phyloP scores from a whole-genome alignment of 2,329 filamentous ascomycete species.

The Trichoderma sp. region DNA sequence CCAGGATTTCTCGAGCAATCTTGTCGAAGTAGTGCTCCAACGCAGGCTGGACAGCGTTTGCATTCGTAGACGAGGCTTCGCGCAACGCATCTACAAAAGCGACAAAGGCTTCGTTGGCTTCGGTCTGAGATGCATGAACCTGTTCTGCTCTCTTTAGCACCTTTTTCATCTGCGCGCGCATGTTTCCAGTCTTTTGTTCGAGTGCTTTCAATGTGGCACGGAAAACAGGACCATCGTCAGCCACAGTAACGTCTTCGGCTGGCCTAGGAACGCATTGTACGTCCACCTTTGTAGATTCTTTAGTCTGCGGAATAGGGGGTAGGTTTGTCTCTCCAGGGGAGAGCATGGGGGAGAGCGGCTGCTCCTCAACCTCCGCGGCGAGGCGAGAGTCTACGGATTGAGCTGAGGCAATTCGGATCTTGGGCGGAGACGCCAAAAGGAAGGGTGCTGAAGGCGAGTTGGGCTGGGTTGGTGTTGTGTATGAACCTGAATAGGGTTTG shows the following conservation, averaged over 20 bases:
- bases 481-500: conserved; percentile 10
- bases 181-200: conserved; percentile 93
- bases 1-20: conserved; percentile 84
- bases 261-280: conserved; percentile 75
- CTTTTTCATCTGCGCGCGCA: conserved; percentile 93
- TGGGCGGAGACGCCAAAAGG: conserved; percentile 68
- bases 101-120: conserved; percentile 80
- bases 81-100: conserved; percentile 81
- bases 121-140: conserved; percentile 72
- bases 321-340: conserved; percentile 36
- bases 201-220: conserved; percentile 93
- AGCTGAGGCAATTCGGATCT: conserved; percentile 77
- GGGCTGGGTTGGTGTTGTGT: conserved; percentile 48
- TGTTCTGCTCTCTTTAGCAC: conserved; percentile 92
- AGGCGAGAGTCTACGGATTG: conserved; percentile 83
- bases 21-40: conserved; percentile 98
- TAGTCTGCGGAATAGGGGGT: conserved; percentile 27
- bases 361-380: conserved; percentile 55
- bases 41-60: conserved; percentile 93
- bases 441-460: conserved; percentile 69
- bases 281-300: conserved; percentile 73
- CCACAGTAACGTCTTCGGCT: conserved; percentile 76
- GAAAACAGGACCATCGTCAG: conserved; percentile 92
- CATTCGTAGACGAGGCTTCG: conserved; percentile 86
- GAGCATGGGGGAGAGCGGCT: conserved; percentile 53